Percentiles rank a stretch among this genome's conserved stretches.
phyloP scores from a whole-genome alignment of 768 basidiomycete species.

The Crepidotus variabilis region DNA sequence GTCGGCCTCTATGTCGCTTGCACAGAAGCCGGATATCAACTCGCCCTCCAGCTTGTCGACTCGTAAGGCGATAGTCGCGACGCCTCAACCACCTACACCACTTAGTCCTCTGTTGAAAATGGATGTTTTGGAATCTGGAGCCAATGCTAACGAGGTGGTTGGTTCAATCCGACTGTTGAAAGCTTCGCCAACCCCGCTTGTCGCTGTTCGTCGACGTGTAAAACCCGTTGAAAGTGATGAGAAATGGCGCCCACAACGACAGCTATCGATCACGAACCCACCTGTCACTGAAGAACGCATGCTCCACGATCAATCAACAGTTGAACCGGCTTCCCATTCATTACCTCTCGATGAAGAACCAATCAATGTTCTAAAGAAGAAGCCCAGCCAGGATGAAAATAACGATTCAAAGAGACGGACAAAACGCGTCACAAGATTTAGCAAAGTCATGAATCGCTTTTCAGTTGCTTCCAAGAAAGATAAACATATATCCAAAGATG shows the following conservation, averaged over 20 bases:
- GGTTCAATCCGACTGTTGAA: not conserved
- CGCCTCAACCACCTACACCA: not conserved
- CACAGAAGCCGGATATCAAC: not conserved
- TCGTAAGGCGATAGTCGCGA: not conserved
- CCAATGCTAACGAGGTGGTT: not conserved
- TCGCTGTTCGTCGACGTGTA: not conserved
- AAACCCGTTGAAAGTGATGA: not conserved
- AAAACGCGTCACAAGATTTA: not conserved
- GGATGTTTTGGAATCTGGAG: not conserved
- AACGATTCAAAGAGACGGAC: not conserved
- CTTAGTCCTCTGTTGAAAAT: not conserved
- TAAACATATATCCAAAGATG: not conserved
- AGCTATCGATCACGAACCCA: not conserved
- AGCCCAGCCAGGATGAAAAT: not conserved
- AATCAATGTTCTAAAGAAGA: not conserved
- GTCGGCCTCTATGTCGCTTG: not conserved
- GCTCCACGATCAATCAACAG: not conserved
- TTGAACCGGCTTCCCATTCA: no score
- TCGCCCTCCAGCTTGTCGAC: not conserved
- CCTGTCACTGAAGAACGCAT: not conserved
- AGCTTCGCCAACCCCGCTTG: not conserved
- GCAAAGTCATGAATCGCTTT: not conserved
- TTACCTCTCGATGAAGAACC: not conserved
- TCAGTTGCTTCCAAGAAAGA: not conserved
- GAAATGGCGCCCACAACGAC: not conserved